Evolutionary conservation across 169 alveolate species (phyloP), one percentile per base, ranked within the genome.

Genomic region (Cardiosporidium cionae): DNA sequence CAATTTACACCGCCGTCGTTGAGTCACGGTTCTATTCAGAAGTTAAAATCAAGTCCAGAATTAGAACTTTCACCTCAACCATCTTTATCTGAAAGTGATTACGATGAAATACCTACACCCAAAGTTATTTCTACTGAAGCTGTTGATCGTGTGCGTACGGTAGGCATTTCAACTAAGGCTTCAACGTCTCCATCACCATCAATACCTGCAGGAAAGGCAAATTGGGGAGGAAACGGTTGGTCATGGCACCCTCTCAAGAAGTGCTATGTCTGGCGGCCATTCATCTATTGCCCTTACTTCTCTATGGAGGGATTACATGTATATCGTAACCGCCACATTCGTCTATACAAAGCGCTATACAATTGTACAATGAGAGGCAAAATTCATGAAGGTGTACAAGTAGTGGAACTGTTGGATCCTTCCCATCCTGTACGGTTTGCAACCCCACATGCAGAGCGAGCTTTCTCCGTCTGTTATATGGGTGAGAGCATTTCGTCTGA

Each of bases 391-490:
- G 58, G 25, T 53, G 0, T 9, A 52, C 72, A 65, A 68, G 73
- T 64, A 37, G 74, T 74, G 16, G 75, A 65, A n/a, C 27, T 74
- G 63, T 32, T 32, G 2, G 87, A 82, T 64, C 58, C 52, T 36
- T 76, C 80, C 35, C 87, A 82, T 76, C 87, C 87, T 0, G 80
- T 82, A 31, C 67, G 87, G 52, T 64, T 82, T 44, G 87, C 74
- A 33, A 79, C 87, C 16, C 86, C 86, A 32, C 52, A 27, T 37
- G 70, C 32, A 32, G 58, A 70, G 32, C 64, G n/a, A 31, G 73
- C 32, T 16, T 74, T 29, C 27, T 25, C 74, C 25, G 35, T 74
- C 22, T 35, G 80, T 16, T 74, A 64, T 44, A 53, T 32, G 32
- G 80, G 80, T 9, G 58, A 44, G 58, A 44, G n/a, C 16, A 44